Percentiles rank a stretch among this genome's conserved stretches.
Evolutionary conservation across 495 filamentous ascomycete species (phyloP).

Genomic region (Elasticomyces elasticus): DNA sequence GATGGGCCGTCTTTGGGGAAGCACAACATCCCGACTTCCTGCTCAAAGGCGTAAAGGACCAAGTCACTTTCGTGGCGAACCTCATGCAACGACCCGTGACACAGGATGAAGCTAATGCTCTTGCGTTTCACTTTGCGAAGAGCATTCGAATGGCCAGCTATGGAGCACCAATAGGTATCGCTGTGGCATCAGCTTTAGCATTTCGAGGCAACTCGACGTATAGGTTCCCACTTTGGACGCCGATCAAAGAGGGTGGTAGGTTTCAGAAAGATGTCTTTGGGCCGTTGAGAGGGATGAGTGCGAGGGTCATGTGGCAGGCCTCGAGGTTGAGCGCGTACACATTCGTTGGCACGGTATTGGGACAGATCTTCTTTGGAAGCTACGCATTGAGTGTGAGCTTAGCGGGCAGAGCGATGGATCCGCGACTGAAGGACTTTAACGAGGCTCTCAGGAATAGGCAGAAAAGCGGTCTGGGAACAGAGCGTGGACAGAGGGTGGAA

Average conservation of each 20-base stretch:
- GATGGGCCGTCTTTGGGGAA: background rate
- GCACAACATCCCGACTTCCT: background rate
- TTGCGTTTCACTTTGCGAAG: conserved; percentile 18
- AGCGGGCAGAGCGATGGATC: conserved; percentile 16
- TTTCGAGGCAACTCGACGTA: conserved; percentile 9
- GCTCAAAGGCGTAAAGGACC: background rate
- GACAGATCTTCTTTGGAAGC: conserved; percentile 14
- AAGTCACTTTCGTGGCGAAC: background rate
- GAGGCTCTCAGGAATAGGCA: conserved; percentile 11
- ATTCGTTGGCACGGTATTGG: conserved; percentile 13
- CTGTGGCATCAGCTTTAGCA: background rate
- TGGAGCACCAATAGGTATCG: conserved; percentile 15
- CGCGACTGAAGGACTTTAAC: conserved; percentile 22
- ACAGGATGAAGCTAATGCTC: conserved; percentile 21
- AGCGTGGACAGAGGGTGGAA: background rate
- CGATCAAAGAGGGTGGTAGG: conserved; percentile 16
- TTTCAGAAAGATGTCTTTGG: conserved; percentile 18
- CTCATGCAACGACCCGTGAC: conserved; percentile 17
- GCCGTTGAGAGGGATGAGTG: conserved; percentile 15
- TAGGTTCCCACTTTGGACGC: conserved; percentile 23
- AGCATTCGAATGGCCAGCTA: conserved; percentile 6
- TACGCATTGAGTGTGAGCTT: conserved; percentile 10
- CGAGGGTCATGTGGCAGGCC: conserved; percentile 20
- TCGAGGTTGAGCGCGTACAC: conserved; percentile 9
- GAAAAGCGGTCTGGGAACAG: background rate